Percentiles rank a stretch among this genome's conserved stretches.
These are phyloP conservation scores for Pseudocercospora pini-densiflorae DNA, from an alignment of 2,329 filamentous ascomycete species.

Conservation along the genomic window DNA sequence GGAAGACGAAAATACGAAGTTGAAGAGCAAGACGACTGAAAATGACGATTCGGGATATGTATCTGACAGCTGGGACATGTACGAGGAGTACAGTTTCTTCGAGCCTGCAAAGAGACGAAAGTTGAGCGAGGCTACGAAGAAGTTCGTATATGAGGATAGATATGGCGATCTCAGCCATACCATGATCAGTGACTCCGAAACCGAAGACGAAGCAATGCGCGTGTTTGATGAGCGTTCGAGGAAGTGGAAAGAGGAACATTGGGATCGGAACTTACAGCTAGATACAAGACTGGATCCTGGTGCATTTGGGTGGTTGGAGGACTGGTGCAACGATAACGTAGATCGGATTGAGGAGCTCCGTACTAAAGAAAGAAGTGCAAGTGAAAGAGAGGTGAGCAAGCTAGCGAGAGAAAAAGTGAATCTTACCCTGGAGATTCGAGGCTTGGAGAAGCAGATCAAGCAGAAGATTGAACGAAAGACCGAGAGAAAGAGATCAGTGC, in stretches of 20 bases:
- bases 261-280: neutral
- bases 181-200: neutral
- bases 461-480: neutral
- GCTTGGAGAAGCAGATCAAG: neutral
- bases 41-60: neutral
- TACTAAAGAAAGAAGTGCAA: neutral
- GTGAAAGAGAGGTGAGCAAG: neutral
- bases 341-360: slow-evolving; percentile 6
- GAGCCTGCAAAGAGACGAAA: neutral
- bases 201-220: neutral
- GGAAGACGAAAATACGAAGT: neutral
- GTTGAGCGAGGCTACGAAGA: neutral
- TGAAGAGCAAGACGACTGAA: neutral
- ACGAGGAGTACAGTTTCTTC: neutral
- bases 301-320: slow-evolving; percentile 1
- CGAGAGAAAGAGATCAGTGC: neutral
- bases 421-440: neutral
- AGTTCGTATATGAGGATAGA: neutral
- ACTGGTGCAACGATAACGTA: slow-evolving; percentile 2
- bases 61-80: neutral
- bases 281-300: neutral
- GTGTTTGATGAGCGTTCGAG: neutral
- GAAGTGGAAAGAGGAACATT: neutral
- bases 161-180: neutral
- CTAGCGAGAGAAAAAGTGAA: neutral